Evolutionary conservation across 2,329 filamentous ascomycete genomes (phyloP).

Genomic region (Neobulgaria alba): DNA sequence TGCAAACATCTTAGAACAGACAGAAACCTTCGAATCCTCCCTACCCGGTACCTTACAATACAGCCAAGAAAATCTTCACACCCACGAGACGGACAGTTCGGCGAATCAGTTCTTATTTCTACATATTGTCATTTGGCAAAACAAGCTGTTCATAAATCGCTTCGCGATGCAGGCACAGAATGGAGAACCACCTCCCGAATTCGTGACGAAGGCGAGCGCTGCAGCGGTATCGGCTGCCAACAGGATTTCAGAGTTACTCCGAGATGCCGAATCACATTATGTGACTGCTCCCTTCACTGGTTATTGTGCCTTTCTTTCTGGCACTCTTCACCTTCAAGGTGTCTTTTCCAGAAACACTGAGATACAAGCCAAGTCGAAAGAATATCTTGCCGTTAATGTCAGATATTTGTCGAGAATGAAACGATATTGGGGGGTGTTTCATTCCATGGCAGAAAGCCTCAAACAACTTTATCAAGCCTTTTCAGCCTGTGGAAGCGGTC

Average conservation of each 20-base stretch:
- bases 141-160: constrained; percentile 80
- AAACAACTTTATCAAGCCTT: constrained; percentile 81
- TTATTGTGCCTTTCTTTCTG: constrained; percentile 88
- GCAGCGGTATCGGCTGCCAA: constrained; percentile 78
- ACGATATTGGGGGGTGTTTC: constrained; percentile 97
- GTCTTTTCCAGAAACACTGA: constrained; percentile 78
- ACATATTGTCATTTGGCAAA: constrained; percentile 84
- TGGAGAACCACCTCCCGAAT: constrained; percentile 59
- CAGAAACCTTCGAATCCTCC: constrained; percentile 58
- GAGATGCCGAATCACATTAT: constrained; percentile 69
- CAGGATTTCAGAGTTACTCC: constrained; percentile 74
- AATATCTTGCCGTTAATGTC: constrained; percentile 78
- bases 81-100: constrained; percentile 75
- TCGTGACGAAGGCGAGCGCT: constrained; percentile 65
- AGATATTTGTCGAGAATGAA: constrained; percentile 92
- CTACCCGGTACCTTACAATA: constrained; percentile 69
- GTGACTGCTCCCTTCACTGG: constrained; percentile 88
- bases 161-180: constrained; percentile 61
- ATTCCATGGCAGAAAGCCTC: constrained; percentile 89
- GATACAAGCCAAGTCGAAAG: constrained; percentile 70
- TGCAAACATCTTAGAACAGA: constrained; percentile 57
- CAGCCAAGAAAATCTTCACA: constrained; percentile 70
- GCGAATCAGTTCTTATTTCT: constrained; percentile 90
- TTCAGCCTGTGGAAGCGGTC: constrained; percentile 46
- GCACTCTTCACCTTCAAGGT: constrained; percentile 87